These are phyloP conservation scores for Penicillium samsonianum DNA, from an alignment of 495 filamentous ascomycete species.

Conservation along the genomic window DNA sequence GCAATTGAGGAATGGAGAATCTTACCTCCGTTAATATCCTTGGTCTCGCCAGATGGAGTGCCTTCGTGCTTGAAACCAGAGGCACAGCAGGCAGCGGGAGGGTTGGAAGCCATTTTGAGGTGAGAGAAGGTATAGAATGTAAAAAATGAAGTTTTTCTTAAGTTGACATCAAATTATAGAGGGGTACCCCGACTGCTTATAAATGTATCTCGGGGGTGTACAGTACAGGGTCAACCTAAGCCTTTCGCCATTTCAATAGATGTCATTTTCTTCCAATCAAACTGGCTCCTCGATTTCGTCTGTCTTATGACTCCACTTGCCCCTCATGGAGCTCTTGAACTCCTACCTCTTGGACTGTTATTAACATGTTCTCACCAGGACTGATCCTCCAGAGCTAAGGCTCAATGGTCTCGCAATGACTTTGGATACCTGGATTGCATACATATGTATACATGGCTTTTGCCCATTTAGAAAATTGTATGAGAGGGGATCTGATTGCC, in stretches of 20 bases:
- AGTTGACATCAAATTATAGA: neutral
- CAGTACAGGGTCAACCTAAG: neutral
- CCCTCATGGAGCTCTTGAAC: neutral
- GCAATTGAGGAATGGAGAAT: constrained; percentile 29
- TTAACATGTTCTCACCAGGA: neutral
- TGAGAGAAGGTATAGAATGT: neutral
- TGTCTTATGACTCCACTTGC: constrained; percentile 3
- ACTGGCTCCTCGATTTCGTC: neutral
- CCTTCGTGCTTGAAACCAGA: constrained; percentile 55
- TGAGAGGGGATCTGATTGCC: too few relatives aligned
- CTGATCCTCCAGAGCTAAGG: too few relatives aligned
- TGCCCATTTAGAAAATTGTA: too few relatives aligned
- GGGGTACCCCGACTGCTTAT: neutral
- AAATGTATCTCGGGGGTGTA: neutral
- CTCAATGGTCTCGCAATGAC: too few relatives aligned
- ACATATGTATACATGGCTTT: too few relatives aligned
- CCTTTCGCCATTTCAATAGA: neutral
- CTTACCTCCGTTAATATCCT: constrained; percentile 44
- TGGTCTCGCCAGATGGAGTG: constrained; percentile 41
- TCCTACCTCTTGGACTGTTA: neutral
- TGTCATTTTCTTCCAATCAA: neutral
- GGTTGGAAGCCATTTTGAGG: constrained; percentile 57
- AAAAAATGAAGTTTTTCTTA: neutral
- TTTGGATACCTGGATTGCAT: too few relatives aligned
- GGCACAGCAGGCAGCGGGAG: constrained; percentile 58